phyloP scores from a whole-genome alignment of 441 rosid genomes.

The Aquilaria agallochum region DNA sequence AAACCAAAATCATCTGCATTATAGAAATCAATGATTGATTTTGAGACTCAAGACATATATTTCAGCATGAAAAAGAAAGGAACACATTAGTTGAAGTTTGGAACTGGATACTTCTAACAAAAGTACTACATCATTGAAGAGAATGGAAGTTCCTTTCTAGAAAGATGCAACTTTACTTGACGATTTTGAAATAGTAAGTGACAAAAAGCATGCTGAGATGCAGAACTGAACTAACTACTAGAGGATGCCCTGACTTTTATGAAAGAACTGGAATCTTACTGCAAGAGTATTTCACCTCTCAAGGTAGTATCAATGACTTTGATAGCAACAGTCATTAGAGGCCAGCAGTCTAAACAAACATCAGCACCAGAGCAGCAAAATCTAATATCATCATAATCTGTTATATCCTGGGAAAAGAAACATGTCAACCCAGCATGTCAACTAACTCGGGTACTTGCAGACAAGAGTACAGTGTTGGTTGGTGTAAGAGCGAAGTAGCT shows the following conservation, averaged over 20 bases:
- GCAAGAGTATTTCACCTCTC: conserved; percentile 41
- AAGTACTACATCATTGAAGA: too few relatives aligned
- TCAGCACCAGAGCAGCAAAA: conserved; percentile 96
- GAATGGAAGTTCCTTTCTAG: too few relatives aligned
- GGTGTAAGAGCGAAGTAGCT: conserved; percentile 23
- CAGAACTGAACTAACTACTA: too few relatives aligned
- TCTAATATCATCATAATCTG: conserved; percentile 91
- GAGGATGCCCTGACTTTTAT: too few relatives aligned
- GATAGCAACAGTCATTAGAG: conserved; percentile 89
- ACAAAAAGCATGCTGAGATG: too few relatives aligned
- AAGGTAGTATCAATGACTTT: conserved; percentile 86
- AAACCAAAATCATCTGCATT: conserved; percentile 90
- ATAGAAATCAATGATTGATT: conserved; percentile 7
- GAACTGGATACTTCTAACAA: too few relatives aligned
- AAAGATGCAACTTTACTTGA: too few relatives aligned
- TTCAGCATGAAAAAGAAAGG: not conserved
- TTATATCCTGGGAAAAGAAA: conserved; percentile 62
- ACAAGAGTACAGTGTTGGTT: not conserved
- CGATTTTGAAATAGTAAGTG: too few relatives aligned
- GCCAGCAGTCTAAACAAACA: conserved; percentile 93
- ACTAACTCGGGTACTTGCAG: conserved; percentile 10
- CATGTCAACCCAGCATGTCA: conserved; percentile 21
- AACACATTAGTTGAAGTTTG: too few relatives aligned
- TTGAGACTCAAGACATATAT: not conserved
- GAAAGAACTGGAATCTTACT: too few relatives aligned